Base-by-base conservation (phyloP, 345 rosid genomes). In the Citrus reticulata region DNA sequence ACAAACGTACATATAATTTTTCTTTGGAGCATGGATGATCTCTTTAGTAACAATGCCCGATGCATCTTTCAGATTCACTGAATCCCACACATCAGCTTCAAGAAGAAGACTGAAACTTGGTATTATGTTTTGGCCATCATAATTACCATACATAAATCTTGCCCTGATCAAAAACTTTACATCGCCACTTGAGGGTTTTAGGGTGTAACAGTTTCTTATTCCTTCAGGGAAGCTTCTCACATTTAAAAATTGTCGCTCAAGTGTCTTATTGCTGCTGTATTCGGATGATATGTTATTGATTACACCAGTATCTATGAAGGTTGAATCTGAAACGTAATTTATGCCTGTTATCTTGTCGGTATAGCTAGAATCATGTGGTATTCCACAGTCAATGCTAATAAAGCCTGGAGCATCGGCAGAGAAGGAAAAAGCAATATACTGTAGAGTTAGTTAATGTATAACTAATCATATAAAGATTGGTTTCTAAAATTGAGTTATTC, bases 91-190 rank as follows among this genome's bases (percentile, higher is more conserved):
- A 40, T 77, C 75, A 5, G 70, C 73, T 40, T 80, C 87, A 4
- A 84, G 63, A 35, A 76, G 51, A 9, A 84, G 10, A 22, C 24
- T 32, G 25, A 74, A 74, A 8, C 37, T 74, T 1, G 77, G 87
- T 1, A 32, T 6, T 24, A 59, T 5, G 14, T 20, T 24, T 0
- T 6, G 29, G 22, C 61, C 68, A 24, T 84, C 85, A 30, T 84
- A 84, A 59, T 81, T 78, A 2, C 86, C 86, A 55, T 84, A 78
- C 72, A 67, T 10, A 68, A 81, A 84, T 14, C 46, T 35, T 1
- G 85, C 83, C 64, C 84, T 61, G 32, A 84, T 72, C 25, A 84
- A 13, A 65, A 51, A 62, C 62, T 74, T 84, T 4, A 0, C 3
- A 34, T 55, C n/a, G 2, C 65, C 25, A 1, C 4, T 20, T 0